A percentile compares a stretch with the other conserved stretches of the same genome.
Evolutionary conservation across 1,139 yeast genomes (phyloP).

Genomic region (Blastobotrys aristatus): DNA sequence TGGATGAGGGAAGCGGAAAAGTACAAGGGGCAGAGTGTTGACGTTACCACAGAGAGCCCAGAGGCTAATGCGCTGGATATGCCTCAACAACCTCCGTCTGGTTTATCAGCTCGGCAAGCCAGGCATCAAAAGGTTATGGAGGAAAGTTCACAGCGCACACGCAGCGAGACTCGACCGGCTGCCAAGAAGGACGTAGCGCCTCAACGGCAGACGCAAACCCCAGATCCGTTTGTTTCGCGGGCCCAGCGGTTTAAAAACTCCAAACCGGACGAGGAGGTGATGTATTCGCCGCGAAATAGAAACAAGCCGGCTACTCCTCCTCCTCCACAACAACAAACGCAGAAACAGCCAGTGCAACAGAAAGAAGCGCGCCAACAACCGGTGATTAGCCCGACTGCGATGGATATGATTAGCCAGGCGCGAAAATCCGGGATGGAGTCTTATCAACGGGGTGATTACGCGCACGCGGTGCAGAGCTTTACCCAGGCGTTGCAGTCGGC

Average conservation of each 20-base stretch:
- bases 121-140: too few species aligned
- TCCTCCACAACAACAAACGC: conserved; percentile 18
- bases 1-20: conserved; percentile 68
- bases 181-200: not conserved
- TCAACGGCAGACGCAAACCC: conserved; percentile 4
- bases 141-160: too few species aligned
- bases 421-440: conserved; percentile 57
- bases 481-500: conserved; percentile 55
- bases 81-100: not conserved
- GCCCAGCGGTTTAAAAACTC: conserved; percentile 5
- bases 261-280: not conserved
- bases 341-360: conserved; percentile 20
- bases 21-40: conserved; percentile 9
- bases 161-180: not conserved
- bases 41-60: not conserved
- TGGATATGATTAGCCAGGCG: conserved; percentile 51
- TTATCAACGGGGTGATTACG: conserved; percentile 78
- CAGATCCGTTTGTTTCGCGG: not conserved
- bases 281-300: conserved; percentile 10
- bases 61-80: conserved; percentile 5
- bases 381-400: conserved; percentile 33
- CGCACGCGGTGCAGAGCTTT: conserved; percentile 58
- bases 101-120: not conserved
- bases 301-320: conserved; percentile 9
- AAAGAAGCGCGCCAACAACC: conserved; percentile 21